These are phyloP conservation scores for Pulveroboletus ridleyi DNA, from an alignment of 1,284 basidiomycete genomes.

Conservation along the genomic window DNA sequence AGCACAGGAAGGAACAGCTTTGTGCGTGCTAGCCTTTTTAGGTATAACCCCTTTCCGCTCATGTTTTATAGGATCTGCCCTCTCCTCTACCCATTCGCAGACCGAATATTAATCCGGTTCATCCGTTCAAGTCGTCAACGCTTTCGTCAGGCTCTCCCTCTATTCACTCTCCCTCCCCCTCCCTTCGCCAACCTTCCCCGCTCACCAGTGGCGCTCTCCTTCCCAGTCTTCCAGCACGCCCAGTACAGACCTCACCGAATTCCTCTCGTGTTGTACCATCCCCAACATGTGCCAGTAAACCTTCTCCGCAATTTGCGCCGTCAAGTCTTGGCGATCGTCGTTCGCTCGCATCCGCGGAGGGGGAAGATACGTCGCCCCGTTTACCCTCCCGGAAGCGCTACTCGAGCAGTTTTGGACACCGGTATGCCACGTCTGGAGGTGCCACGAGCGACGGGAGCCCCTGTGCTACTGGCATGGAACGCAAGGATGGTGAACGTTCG, in stretches of 20 bases:
- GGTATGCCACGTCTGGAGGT: slow-evolving; percentile 55
- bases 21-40: slow-evolving; percentile 31
- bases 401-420: slow-evolving; percentile 76
- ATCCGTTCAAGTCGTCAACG: slow-evolving; percentile 76
- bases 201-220: slow-evolving; percentile 38
- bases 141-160: slow-evolving; percentile 61
- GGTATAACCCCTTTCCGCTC: slow-evolving; percentile 25
- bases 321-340: slow-evolving; percentile 53
- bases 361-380: slow-evolving; percentile 38
- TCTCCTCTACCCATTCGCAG: slow-evolving; percentile 59
- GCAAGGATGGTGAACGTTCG: slow-evolving; percentile 30
- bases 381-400: slow-evolving; percentile 55
- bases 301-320: slow-evolving; percentile 53
- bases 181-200: slow-evolving; percentile 51
- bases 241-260: slow-evolving; percentile 44
- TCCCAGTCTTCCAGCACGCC: slow-evolving; percentile 41
- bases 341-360: slow-evolving; percentile 42
- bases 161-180: slow-evolving; percentile 54
- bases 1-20: slow-evolving; percentile 43
- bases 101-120: slow-evolving; percentile 55
- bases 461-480: slow-evolving; percentile 31
- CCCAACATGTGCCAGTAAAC: slow-evolving; percentile 45
- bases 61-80: slow-evolving; percentile 35
- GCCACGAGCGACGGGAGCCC: slow-evolving; percentile 46
- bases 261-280: slow-evolving; percentile 52